phyloP scores from a whole-genome alignment of 2,329 filamentous ascomycete genomes.

The Colletotrichum lindemuthianum region DNA sequence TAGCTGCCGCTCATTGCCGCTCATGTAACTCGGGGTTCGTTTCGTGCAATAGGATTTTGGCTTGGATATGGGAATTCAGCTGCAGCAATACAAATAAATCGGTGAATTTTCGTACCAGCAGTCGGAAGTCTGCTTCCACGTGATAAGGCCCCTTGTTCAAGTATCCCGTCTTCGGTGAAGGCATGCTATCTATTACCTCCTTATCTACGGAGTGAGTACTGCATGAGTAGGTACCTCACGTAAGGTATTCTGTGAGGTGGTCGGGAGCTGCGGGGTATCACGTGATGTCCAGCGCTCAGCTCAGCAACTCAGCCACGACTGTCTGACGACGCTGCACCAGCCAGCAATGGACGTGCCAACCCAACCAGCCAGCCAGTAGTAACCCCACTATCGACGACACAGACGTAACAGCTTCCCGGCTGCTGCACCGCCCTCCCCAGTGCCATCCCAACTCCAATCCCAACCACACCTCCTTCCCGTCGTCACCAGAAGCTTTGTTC shows the following conservation, averaged over 20 bases:
- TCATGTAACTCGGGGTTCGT: too few species aligned
- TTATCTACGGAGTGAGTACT: too few species aligned
- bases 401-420: constrained; percentile 36
- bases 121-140: too few species aligned
- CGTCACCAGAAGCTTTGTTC: constrained; percentile 41
- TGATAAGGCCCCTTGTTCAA: too few species aligned
- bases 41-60: too few species aligned
- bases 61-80: background rate
- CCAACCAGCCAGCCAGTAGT: constrained; percentile 1
- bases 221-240: too few species aligned
- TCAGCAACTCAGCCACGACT: constrained; percentile 19
- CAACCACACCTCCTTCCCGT: constrained; percentile 24
- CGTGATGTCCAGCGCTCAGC: constrained; percentile 43
- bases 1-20: too few species aligned
- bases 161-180: too few species aligned
- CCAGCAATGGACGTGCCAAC: constrained; percentile 16
- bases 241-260: too few species aligned
- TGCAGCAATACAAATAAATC: background rate
- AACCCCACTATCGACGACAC: constrained; percentile 37
- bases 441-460: constrained; percentile 14
- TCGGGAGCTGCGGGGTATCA: constrained; percentile 47
- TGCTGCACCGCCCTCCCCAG: background rate
- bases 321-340: constrained; percentile 33
- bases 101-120: too few species aligned
- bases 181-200: too few species aligned